These are phyloP conservation scores for Aspergillus pseudoterreus DNA, from an alignment of 2,329 filamentous ascomycete genomes.

Conservation along the genomic window DNA sequence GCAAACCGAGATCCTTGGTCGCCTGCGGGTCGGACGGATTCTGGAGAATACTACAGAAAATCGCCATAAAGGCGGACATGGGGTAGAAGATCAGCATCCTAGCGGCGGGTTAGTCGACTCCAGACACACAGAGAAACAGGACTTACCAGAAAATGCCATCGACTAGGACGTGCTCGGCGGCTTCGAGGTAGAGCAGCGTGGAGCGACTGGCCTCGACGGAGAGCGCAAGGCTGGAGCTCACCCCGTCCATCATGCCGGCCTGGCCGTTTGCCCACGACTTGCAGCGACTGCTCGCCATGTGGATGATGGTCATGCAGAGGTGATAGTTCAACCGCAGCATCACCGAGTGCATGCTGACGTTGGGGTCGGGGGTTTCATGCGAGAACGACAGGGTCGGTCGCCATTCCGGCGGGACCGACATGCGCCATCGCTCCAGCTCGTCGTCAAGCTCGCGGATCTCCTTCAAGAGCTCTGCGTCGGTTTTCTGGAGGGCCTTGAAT, in stretches of 20 bases:
- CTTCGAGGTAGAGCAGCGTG: conserved; percentile 48
- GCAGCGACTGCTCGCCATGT: conserved; percentile 53
- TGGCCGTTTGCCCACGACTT: conserved; percentile 38
- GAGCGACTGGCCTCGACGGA: conserved; percentile 56
- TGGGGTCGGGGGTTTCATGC: conserved; percentile 26
- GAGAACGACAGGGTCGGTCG: conserved; percentile 49
- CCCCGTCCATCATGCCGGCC: conserved; percentile 40
- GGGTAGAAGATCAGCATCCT: conserved; percentile 58
- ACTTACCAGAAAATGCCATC: conserved; percentile 51
- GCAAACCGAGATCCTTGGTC: conserved; percentile 45
- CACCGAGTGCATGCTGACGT: conserved; percentile 47
- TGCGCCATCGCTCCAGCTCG: conserved; percentile 54
- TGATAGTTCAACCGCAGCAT: conserved; percentile 55
- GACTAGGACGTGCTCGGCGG: conserved; percentile 41
- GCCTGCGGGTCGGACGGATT: conserved; percentile 46
- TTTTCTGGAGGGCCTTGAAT: conserved; percentile 44
- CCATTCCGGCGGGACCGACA: conserved; percentile 44
- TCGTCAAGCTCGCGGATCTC: conserved; percentile 57
- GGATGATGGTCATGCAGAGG: conserved; percentile 53
- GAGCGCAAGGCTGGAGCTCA: conserved; percentile 52
- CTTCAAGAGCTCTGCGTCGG: conserved; percentile 52
- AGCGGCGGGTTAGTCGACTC: neutral
- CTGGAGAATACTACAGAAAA: conserved; percentile 55
- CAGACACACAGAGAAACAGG: neutral
- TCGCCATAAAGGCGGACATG: conserved; percentile 50